Percentiles rank a stretch among this genome's conserved stretches.
phyloP scores from a whole-genome alignment of 2,329 filamentous ascomycete species.

The Arthrobotrys iridis region DNA sequence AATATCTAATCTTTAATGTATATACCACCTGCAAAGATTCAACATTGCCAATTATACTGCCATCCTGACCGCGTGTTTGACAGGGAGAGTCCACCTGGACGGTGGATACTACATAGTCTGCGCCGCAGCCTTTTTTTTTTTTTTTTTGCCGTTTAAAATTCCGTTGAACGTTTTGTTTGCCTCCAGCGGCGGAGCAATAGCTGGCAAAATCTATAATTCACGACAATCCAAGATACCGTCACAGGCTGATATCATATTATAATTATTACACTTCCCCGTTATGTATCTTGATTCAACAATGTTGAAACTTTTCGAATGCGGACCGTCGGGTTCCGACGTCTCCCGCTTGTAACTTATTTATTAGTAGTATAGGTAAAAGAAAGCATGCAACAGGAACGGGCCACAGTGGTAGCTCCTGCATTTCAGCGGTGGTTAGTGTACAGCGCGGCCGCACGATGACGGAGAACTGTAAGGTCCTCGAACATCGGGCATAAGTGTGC shows the following conservation, averaged over 20 bases:
- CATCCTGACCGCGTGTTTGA: conserved; percentile 11
- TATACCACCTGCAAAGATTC: background rate
- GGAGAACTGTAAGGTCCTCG: conserved; percentile 4
- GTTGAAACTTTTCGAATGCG: background rate
- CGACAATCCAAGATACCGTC: too few relatives aligned
- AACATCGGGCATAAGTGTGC: background rate
- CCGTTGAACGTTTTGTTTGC: conserved; percentile 9
- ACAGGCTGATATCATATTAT: too few relatives aligned
- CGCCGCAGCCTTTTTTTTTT: too few relatives aligned
- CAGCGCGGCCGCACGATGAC: conserved; percentile 41
- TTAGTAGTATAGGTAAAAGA: conserved; percentile 22
- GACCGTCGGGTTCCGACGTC: conserved; percentile 9
- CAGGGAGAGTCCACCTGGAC: conserved; percentile 14
- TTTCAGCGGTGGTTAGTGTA: background rate
- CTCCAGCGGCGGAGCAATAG: conserved; percentile 6
- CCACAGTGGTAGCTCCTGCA: background rate
- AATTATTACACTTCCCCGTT: too few relatives aligned
- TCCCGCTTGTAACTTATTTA: conserved; percentile 16
- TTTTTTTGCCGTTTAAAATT: background rate
- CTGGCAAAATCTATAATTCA: too few relatives aligned
- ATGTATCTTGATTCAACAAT: background rate
- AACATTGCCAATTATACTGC: background rate
- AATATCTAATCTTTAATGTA: conserved; percentile 43
- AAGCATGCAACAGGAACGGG: conserved; percentile 1
- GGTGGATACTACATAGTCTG: background rate